Evolutionary conservation across 805 yeast species (phyloP).

Genomic region (Pichia exigua): DNA sequence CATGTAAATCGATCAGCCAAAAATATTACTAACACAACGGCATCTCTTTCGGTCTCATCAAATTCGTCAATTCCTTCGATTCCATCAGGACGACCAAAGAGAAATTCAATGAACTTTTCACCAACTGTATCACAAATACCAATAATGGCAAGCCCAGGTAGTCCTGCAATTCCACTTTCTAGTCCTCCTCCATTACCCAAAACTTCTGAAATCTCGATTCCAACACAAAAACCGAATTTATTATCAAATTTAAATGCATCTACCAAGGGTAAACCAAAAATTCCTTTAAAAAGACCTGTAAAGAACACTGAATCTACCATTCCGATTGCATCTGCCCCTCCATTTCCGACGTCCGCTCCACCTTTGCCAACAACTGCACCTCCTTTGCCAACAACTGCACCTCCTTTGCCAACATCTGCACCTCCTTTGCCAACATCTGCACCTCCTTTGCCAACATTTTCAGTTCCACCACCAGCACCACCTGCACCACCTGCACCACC

Average conservation of each 20-base stretch:
- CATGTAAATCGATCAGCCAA: constrained; percentile 28
- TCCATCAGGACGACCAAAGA: constrained; percentile 15
- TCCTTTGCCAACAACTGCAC: neutral
- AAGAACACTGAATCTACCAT: neutral
- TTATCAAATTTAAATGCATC: neutral
- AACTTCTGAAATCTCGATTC: neutral
- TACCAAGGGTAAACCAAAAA: neutral
- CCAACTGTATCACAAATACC: constrained; percentile 22
- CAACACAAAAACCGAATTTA: constrained; percentile 3
- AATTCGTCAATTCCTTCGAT: constrained; percentile 26
- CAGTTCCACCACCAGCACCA: constrained; percentile 7
- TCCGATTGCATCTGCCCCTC: neutral
- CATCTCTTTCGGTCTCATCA: constrained; percentile 20
- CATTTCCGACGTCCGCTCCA: constrained; percentile 9
- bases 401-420: neutral
- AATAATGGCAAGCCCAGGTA: constrained; percentile 3
- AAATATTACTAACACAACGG: constrained; percentile 13
- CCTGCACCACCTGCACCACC: constrained; percentile 9
- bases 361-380: constrained; percentile 10
- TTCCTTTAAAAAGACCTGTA: neutral
- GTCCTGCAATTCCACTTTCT: neutral
- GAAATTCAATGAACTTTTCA: constrained; percentile 19
- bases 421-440: constrained; percentile 11
- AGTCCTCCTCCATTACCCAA: neutral
- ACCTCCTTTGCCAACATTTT: constrained; percentile 13